phyloP scores from a whole-genome alignment of 2,329 filamentous ascomycete species.

The Fusarium kyushuense region DNA sequence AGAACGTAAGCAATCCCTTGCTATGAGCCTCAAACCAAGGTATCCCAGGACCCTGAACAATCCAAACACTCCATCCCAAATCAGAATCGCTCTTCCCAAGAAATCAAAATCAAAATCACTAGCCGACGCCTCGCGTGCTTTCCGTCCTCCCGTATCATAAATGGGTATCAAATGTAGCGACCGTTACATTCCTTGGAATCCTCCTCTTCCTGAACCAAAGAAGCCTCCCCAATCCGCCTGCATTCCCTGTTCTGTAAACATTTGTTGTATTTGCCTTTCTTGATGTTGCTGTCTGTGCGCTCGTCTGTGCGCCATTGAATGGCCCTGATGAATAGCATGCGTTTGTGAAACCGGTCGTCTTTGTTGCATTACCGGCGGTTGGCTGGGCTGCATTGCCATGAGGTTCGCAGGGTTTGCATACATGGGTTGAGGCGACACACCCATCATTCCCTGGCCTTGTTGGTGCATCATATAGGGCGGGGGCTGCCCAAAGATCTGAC shows the following conservation, averaged over 20 bases:
- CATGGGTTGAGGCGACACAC: conserved; percentile 57
- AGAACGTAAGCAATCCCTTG: conserved; percentile 27
- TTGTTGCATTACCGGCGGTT: conserved; percentile 45
- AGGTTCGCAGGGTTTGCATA: conserved; percentile 57
- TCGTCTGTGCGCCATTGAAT: conserved; percentile 43
- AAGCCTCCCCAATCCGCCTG: conserved; percentile 61
- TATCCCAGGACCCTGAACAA: conserved; percentile 20
- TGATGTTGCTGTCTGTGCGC: conserved; percentile 50
- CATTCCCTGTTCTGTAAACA: conserved; percentile 62
- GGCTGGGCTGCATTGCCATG: conserved; percentile 56
- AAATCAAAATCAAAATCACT: conserved; percentile 43
- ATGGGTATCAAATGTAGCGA: conserved; percentile 56
- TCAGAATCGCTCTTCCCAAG: conserved; percentile 39
- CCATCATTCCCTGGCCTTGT: conserved; percentile 58
- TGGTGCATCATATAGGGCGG: conserved; percentile 74
- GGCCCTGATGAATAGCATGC: conserved; percentile 44
- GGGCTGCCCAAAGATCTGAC: conserved; percentile 77
- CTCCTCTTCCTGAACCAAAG: conserved; percentile 59
- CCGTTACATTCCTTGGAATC: conserved; percentile 59
- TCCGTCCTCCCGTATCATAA: conserved; percentile 48
- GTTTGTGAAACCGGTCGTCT: conserved; percentile 41
- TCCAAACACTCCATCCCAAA: conserved; percentile 37
- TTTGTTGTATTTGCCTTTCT: conserved; percentile 61
- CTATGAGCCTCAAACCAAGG: conserved; percentile 22
- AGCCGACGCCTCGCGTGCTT: conserved; percentile 46